phyloP scores from a whole-genome alignment of 495 filamentous ascomycete genomes.

The Aspergillus nanangensis region DNA sequence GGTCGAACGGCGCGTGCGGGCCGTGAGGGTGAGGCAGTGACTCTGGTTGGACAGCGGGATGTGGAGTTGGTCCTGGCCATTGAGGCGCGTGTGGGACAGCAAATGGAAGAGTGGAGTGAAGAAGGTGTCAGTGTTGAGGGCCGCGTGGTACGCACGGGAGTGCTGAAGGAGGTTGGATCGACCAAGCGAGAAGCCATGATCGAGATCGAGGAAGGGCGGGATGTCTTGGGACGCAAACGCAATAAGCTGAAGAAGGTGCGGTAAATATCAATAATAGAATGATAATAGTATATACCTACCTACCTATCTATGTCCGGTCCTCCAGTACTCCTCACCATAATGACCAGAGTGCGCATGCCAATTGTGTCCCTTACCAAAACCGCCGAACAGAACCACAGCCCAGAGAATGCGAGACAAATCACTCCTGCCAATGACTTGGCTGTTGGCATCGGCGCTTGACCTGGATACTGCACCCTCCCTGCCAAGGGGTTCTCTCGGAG shows the following conservation, averaged over 20 bases:
- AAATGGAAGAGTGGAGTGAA: constrained; percentile 79
- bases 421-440: too few relatives aligned
- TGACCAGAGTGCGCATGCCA: too few relatives aligned
- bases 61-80: constrained; percentile 83
- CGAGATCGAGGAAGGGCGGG: constrained; percentile 86
- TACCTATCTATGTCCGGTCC: too few relatives aligned
- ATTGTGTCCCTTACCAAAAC: too few relatives aligned
- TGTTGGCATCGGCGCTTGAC: too few relatives aligned
- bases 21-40: constrained; percentile 72
- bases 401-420: too few relatives aligned
- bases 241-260: constrained; percentile 45
- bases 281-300: too few relatives aligned
- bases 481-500: too few relatives aligned
- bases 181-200: constrained; percentile 86
- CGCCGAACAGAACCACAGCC: too few relatives aligned
- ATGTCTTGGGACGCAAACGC: constrained; percentile 56
- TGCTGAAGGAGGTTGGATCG: constrained; percentile 81
- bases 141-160: constrained; percentile 68
- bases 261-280: too few relatives aligned
- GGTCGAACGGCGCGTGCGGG: constrained; percentile 94
- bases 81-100: constrained; percentile 72
- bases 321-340: too few relatives aligned
- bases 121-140: constrained; percentile 88
- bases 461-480: too few relatives aligned
- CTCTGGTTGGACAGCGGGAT: constrained; percentile 88